Base-by-base conservation (phyloP, 257 asterid genomes). In the Euphrasia confusa region DNA sequence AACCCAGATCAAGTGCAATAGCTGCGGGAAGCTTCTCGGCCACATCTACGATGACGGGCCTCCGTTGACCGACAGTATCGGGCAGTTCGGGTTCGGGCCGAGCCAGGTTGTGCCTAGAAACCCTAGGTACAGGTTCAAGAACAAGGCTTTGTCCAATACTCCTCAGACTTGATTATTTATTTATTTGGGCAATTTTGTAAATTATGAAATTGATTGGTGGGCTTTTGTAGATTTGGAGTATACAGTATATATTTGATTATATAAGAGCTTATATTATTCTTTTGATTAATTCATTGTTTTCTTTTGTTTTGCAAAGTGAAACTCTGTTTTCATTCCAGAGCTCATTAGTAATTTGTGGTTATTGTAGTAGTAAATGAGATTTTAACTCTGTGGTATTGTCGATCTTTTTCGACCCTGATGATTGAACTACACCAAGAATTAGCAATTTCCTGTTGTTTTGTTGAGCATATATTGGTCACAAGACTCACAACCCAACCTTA, bases 11-110 rank as follows among this genome's bases (percentile, higher is more conserved):
- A 78, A 69, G 77, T 91, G 98, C 66, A 80, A 74, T 44, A 72
- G 82, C 74, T 91, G 98, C 71, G 87, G 84, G 33, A 78, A 68
- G 53, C 74, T 80, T 4, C 81, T 88, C 10, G 96, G 96, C 1
- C 70, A 91, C 73, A 69, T 88, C 32, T 91, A 91, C 77, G 96
- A 91, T 56, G 98, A 88, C 28, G 98, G 96, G 14, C 84, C 91
- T 28, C 95, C 98, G 57, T 72, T 83, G 86, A 85, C 82, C 11
- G 68, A 75, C 39, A 69, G 86, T 24, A 84, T 81, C 59, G 95
- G 96, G 30, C 95, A 91, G 78, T 73, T 85, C 42, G 90, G 90
- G 45, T 77, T 90, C 76, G 97, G 98, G 4, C 98, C 96, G 7
- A 88, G 96, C 64, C 96, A 88, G 78, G 96, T 75, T 45, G 74